Percentiles rank a stretch among this genome's conserved stretches.
Evolutionary conservation across 2,329 filamentous ascomycete species (phyloP).

Genomic region (Epichloe hybrida): DNA sequence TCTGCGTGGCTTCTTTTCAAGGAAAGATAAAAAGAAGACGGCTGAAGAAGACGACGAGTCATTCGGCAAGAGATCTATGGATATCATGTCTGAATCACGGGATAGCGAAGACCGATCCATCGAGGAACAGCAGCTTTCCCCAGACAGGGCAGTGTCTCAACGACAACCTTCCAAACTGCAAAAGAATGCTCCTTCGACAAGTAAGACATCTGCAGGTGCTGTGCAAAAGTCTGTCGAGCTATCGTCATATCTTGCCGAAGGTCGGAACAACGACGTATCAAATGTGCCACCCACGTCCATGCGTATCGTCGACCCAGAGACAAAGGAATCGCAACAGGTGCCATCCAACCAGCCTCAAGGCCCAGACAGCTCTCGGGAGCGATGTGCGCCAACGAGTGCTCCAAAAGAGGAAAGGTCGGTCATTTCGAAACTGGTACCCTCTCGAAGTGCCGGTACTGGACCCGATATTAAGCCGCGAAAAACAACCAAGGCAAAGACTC

Average conservation of each 20-base stretch:
- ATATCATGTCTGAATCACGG: constrained; percentile 30
- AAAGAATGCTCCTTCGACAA: constrained; percentile 40
- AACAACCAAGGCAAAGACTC: constrained; percentile 35
- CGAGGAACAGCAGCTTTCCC: constrained; percentile 29
- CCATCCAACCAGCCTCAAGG: constrained; percentile 15
- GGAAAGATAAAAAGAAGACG: constrained; percentile 46
- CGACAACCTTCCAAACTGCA: constrained; percentile 55
- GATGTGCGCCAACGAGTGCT: constrained; percentile 21
- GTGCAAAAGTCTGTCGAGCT: constrained; percentile 25
- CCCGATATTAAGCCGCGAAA: constrained; percentile 41
- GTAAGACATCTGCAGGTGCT: constrained; percentile 21
- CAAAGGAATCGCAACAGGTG: constrained; percentile 26
- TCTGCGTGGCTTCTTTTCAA: constrained; percentile 48
- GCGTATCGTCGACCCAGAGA: constrained; percentile 44
- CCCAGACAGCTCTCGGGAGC: constrained; percentile 17
- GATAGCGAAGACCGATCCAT: constrained; percentile 29
- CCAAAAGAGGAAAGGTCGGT: constrained; percentile 24
- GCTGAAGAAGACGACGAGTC: constrained; percentile 46
- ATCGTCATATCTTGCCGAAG: constrained; percentile 29
- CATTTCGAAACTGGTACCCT: constrained; percentile 9
- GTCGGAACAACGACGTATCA: constrained; percentile 36
- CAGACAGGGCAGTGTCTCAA: constrained; percentile 32
- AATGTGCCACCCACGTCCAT: constrained; percentile 43
- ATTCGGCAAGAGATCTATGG: constrained; percentile 48
- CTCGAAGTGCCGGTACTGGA: constrained; percentile 19